Conservation (phyloP, 768 basidiomycete species). For the Cystobasidium tubakii region DNA sequence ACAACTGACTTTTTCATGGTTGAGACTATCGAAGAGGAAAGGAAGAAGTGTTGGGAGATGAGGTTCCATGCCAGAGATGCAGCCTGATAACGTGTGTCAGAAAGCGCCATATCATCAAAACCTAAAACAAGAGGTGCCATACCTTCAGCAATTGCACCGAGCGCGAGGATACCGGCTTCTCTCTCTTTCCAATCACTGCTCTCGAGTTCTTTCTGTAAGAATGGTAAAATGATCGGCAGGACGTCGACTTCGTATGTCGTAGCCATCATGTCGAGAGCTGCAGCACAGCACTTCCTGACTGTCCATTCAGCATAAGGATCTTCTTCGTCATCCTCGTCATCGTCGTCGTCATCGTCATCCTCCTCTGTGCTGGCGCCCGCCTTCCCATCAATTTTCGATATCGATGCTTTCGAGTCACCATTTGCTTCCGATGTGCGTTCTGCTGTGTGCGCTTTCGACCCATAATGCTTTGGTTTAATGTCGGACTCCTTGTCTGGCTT, state of each 20-base stretch:
- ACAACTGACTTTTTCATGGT: constrained; percentile 78
- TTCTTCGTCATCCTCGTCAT: constrained; percentile 88
- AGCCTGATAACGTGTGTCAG: constrained; percentile 57
- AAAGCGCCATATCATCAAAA: not conserved
- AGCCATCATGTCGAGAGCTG: constrained; percentile 91
- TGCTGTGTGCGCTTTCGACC: constrained; percentile 72
- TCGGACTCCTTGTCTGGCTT: constrained; percentile 86
- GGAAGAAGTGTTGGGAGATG: constrained; percentile 90
- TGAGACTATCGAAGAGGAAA: constrained; percentile 81
- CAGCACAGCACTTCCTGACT: constrained; percentile 93
- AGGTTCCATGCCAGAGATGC: constrained; percentile 89
- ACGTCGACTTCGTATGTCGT: constrained; percentile 87
- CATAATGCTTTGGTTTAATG: constrained; percentile 90
- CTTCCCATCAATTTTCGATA: constrained; percentile 25
- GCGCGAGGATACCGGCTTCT: constrained; percentile 88
- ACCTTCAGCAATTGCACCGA: constrained; percentile 99
- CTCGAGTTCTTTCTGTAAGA: constrained; percentile 89
- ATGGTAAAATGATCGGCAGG: constrained; percentile 76
- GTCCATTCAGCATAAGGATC: constrained; percentile 99
- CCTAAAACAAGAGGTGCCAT: constrained; percentile 42
- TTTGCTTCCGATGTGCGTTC: constrained; percentile 57
- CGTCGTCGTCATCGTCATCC: constrained; percentile 77
- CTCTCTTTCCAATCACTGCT: constrained; percentile 84
- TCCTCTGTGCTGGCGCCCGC: constrained; percentile 59
- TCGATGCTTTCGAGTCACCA: constrained; percentile 19